These are phyloP conservation scores for Chaetomium fimeti DNA, from an alignment of 495 filamentous ascomycete species.

Conservation along the genomic window DNA sequence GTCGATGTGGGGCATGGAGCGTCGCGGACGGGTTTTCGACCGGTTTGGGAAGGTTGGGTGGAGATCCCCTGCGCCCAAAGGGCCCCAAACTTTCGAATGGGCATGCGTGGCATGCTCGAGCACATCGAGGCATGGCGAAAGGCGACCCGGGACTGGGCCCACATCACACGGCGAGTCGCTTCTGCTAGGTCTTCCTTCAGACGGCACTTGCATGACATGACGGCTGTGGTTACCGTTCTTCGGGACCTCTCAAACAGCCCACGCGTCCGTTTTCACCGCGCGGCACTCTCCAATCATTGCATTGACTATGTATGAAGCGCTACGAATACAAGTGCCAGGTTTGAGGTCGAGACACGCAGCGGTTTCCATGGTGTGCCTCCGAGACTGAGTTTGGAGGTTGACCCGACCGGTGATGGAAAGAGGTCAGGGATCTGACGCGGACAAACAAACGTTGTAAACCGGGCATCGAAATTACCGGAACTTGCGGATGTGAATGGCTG, in stretches of 20 bases:
- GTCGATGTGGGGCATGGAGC: too few species aligned
- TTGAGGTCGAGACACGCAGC: conserved; percentile 4
- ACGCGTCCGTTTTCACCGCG: neutral
- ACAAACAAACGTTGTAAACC: neutral
- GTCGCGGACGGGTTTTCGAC: neutral
- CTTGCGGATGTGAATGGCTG: neutral
- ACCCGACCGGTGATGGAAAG: neutral
- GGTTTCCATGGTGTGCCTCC: neutral
- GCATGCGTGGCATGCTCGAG: neutral
- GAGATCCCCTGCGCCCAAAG: neutral
- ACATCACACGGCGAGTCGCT: conserved; percentile 5
- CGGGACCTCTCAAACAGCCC: neutral
- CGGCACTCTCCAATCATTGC: too few species aligned
- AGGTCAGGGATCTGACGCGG: neutral
- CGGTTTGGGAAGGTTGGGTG: conserved; percentile 1
- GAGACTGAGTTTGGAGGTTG: neutral
- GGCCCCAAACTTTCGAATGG: neutral
- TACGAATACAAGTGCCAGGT: neutral
- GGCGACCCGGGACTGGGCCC: neutral
- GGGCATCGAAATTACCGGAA: neutral
- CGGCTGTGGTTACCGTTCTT: neutral
- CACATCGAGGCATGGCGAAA: neutral
- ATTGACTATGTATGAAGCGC: too few species aligned
- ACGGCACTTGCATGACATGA: conserved; percentile 12
- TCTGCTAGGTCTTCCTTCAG: neutral